Conservation (phyloP, 2,329 filamentous ascomycete species). For the Exserohilum turcica region DNA sequence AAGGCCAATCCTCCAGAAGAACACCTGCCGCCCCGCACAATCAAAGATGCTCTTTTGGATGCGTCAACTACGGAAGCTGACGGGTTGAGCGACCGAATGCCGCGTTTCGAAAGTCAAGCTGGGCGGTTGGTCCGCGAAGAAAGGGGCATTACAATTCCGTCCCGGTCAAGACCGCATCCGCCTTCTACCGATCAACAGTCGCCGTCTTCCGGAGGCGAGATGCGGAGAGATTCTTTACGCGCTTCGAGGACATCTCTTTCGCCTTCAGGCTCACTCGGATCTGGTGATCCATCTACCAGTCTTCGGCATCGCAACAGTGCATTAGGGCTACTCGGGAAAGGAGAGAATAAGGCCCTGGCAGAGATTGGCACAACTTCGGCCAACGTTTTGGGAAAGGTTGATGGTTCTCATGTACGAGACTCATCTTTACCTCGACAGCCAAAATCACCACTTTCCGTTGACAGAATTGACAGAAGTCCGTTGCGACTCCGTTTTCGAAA, state of each 20-base stretch:
- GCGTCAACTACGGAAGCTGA: conserved; percentile 88
- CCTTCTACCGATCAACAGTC: conserved; percentile 26
- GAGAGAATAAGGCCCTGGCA: conserved; percentile 65
- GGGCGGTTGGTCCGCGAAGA: conserved; percentile 42
- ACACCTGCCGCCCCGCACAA: conserved; percentile 67
- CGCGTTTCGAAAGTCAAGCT: conserved; percentile 49
- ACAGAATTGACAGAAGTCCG: conserved; percentile 38
- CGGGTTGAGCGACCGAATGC: conserved; percentile 55
- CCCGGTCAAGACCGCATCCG: conserved; percentile 24
- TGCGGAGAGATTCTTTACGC: conserved; percentile 42
- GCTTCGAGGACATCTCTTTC: conserved; percentile 38
- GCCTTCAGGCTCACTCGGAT: conserved; percentile 37
- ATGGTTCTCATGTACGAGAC: conserved; percentile 52
- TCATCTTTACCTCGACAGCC: conserved; percentile 36
- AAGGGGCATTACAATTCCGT: conserved; percentile 30
- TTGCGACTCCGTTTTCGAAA: conserved; percentile 59
- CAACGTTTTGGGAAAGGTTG: conserved; percentile 69
- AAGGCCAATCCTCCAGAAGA: conserved; percentile 41
- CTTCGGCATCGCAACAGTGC: conserved; percentile 60
- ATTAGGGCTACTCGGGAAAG: conserved; percentile 64
- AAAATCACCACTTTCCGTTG: conserved; percentile 37
- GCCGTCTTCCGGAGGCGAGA: conserved; percentile 42
- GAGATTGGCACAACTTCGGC: conserved; percentile 68
- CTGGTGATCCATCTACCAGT: conserved; percentile 42
- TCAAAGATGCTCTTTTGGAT: conserved; percentile 87